Base-by-base conservation (phyloP, 345 rosid species). In the Mangifera indica region DNA sequence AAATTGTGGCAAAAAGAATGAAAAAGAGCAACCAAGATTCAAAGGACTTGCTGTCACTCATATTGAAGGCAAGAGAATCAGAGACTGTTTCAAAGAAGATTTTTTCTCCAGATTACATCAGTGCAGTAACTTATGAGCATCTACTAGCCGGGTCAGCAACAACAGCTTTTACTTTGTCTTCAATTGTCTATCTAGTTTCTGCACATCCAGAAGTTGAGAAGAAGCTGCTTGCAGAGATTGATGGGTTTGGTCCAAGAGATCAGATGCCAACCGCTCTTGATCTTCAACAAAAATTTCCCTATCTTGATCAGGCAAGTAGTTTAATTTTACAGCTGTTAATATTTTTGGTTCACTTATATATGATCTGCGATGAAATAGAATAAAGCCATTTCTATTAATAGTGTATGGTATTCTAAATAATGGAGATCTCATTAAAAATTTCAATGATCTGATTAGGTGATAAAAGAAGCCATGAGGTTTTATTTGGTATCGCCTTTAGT, bases 131-230 rank as follows among this genome's bases (percentile, higher is more conserved):
- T 63, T 94, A 94, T 26, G 98, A 94, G 77, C 98, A 94, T 69
- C 88, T 94, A 68, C 92, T 94, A 65, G 97, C 97, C 44, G 98
- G 98, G 18, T 94, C 98, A 13, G 88, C 91, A 9, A 94, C 98
- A 9, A 94, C 97, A 22, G 59, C 93, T 11, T 94, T 94, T 75
- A 94, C 98, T 0, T 57, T 92, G 66, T 94, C 98, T 48, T 85
- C 93, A 1, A 69, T 81, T 71, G 76, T 92, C 2, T 92, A 92
- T 83, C 80, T 90, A 56, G 89, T 90, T 52, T 79, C 96, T 21
- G 88, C 83, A 68, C 95, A 94, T 81, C 87, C 76, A 0, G 87
- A 88, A 66, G 96, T 89, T 21, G 95, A 92, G 87, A 81, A 84
- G 78, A 82, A 78, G 81, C 22, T 94, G 72, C 81, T 92, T 32